A percentile compares a stretch with the other conserved stretches of the same genome.
These are phyloP conservation scores for Syncephalastrum racemosum DNA, from an alignment of 371 early-diverging fungal genomes.

Conservation along the genomic window DNA sequence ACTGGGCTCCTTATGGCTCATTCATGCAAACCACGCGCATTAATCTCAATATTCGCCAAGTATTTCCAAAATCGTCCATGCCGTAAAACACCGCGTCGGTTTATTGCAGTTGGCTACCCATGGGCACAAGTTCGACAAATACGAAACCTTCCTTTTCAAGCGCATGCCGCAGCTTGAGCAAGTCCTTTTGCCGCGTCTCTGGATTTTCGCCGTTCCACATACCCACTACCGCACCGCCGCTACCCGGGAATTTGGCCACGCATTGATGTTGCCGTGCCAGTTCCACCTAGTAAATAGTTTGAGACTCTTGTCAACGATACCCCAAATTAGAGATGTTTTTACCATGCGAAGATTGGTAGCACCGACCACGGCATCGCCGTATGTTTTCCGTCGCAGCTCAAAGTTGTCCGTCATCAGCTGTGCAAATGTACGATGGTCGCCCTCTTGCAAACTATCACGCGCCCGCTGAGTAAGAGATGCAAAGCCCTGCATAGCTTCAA, in stretches of 20 bases:
- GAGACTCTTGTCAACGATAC: too few relatives aligned
- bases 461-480: slow-evolving; percentile 51
- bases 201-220: slow-evolving; percentile 38
- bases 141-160: slow-evolving; percentile 49
- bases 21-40: slow-evolving; percentile 64
- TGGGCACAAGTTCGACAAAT: slow-evolving; percentile 31
- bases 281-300: slow-evolving; percentile 17
- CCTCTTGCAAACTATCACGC: slow-evolving; percentile 17
- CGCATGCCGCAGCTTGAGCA: slow-evolving; percentile 30
- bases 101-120: slow-evolving; percentile 1
- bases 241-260: slow-evolving; percentile 55
- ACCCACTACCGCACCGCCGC: slow-evolving; percentile 56
- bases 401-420: slow-evolving; percentile 53
- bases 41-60: slow-evolving; percentile 80
- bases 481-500: slow-evolving; percentile 60
- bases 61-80: slow-evolving; percentile 24
- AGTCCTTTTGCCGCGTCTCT: slow-evolving; percentile 17
- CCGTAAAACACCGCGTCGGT: neutral
- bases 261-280: slow-evolving; percentile 40
- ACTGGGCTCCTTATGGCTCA: slow-evolving; percentile 59
- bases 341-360: slow-evolving; percentile 47
- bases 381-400: slow-evolving; percentile 43
- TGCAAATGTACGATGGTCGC: slow-evolving; percentile 36
- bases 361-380: slow-evolving; percentile 50
- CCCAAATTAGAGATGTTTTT: too few relatives aligned